phyloP scores from a whole-genome alignment of 805 yeast species.

The Ogataea haglerorum region DNA sequence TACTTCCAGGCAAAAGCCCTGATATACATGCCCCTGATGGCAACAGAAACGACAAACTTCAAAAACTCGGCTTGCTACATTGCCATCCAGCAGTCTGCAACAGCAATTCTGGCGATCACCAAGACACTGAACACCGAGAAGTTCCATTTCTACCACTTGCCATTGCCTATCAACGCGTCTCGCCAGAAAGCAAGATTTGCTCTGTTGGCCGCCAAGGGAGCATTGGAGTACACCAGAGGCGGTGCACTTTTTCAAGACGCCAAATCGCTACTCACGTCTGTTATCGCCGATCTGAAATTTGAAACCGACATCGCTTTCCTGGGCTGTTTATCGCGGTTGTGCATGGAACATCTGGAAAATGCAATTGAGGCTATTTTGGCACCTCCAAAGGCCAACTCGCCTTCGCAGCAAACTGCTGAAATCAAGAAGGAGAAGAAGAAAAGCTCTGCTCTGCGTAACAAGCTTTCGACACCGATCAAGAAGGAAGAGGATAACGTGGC shows the following conservation, averaged over 20 bases:
- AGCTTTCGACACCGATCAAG: conserved; percentile 11
- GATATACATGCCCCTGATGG: conserved; percentile 62
- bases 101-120: conserved; percentile 52
- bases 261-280: conserved; percentile 50
- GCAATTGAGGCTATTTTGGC: conserved; percentile 61
- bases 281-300: conserved; percentile 46
- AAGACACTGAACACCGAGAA: conserved; percentile 39
- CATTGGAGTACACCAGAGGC: conserved; percentile 77
- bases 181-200: conserved; percentile 63
- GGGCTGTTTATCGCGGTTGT: conserved; percentile 57
- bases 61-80: conserved; percentile 54
- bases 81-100: conserved; percentile 66
- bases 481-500: conserved; percentile 27
- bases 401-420: conserved; percentile 14
- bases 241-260: conserved; percentile 76
- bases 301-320: conserved; percentile 55
- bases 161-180: conserved; percentile 61
- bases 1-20: conserved; percentile 62
- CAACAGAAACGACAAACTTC: conserved; percentile 38
- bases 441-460: conserved; percentile 23
- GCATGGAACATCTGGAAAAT: conserved; percentile 53
- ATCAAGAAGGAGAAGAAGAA: conserved; percentile 23
- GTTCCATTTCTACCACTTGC: conserved; percentile 41
- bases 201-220: conserved; percentile 66
- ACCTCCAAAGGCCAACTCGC: conserved; percentile 36